A percentile compares a stretch with the other conserved stretches of the same genome.
These are phyloP conservation scores for Bathelium albidoporum DNA, from an alignment of 495 filamentous ascomycete species.

Conservation along the genomic window DNA sequence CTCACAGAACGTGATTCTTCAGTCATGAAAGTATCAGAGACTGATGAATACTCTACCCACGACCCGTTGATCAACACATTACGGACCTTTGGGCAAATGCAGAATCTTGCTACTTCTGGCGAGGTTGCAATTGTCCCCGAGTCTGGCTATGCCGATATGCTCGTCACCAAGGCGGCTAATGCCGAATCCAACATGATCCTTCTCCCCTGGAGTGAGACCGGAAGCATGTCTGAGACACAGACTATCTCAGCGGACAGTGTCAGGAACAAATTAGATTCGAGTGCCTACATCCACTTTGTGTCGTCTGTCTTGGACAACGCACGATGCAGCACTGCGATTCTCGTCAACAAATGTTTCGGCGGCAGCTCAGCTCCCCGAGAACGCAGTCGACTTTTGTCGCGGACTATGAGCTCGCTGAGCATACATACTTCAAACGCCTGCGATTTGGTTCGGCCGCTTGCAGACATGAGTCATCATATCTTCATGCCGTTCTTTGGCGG, in stretches of 20 bases:
- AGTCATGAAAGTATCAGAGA: conserved; percentile 86
- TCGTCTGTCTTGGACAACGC: conserved; percentile 49
- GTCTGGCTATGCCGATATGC: conserved; percentile 63
- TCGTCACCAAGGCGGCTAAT: conserved; percentile 57
- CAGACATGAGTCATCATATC: conserved; percentile 68
- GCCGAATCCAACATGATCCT: conserved; percentile 69
- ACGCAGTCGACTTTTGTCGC: conserved; percentile 29
- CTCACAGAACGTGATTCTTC: conserved; percentile 88
- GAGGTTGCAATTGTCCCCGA: conserved; percentile 68
- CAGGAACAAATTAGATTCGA: conserved; percentile 21
- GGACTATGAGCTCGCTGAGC: conserved; percentile 47
- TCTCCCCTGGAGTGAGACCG: conserved; percentile 86
- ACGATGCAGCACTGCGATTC: conserved; percentile 62
- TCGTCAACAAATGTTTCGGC: conserved; percentile 67
- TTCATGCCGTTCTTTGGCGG: conserved; percentile 85
- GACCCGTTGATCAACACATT: conserved; percentile 92
- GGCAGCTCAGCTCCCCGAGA: conserved; percentile 33
- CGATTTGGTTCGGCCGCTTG: conserved; percentile 34
- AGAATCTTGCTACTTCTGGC: conserved; percentile 75
- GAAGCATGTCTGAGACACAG: conserved; percentile 51
- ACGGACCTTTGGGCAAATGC: conserved; percentile 73
- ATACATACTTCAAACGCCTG: conserved; percentile 42
- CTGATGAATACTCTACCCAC: conserved; percentile 61
- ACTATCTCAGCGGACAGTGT: conserved; percentile 34
- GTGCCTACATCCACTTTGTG: conserved; percentile 36